phyloP scores from a whole-genome alignment of 139 green algal genomes.

The Chlorella sp. region DNA sequence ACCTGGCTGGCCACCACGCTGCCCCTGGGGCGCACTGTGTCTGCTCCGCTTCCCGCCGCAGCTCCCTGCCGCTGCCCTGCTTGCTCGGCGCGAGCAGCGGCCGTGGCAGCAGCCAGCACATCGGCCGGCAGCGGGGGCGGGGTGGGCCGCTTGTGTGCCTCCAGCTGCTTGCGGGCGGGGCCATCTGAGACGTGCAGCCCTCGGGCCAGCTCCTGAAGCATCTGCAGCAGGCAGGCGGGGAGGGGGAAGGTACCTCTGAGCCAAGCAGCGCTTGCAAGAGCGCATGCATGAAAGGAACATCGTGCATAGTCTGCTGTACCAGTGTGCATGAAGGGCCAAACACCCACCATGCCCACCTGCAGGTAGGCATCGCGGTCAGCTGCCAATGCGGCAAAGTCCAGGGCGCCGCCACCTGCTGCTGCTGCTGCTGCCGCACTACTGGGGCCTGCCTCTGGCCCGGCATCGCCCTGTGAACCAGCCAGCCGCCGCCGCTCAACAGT shows the following conservation, averaged over 20 bases:
- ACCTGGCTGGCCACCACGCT: not conserved
- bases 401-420: not conserved
- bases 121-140: not conserved
- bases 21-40: slow-evolving; percentile 8
- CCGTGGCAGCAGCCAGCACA: not conserved
- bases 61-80: not conserved
- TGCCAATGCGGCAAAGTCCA: not conserved
- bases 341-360: not conserved
- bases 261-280: too few species aligned
- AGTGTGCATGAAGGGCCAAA: too few species aligned
- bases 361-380: not conserved
- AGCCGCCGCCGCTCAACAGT: not conserved
- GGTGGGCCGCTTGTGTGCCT: not conserved
- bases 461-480: not conserved
- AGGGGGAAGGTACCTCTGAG: too few species aligned
- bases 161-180: not conserved
- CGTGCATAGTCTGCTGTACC: not conserved
- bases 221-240: not conserved
- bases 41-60: not conserved
- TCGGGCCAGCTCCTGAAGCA: not conserved
- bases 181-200: not conserved
- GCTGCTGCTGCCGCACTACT: not conserved
- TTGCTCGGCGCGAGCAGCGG: too few species aligned
- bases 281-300: not conserved
- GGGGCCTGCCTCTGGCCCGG: too few species aligned